phyloP scores from a whole-genome alignment of 2,329 filamentous ascomycete species.

The Trichoderma citrinoviride region DNA sequence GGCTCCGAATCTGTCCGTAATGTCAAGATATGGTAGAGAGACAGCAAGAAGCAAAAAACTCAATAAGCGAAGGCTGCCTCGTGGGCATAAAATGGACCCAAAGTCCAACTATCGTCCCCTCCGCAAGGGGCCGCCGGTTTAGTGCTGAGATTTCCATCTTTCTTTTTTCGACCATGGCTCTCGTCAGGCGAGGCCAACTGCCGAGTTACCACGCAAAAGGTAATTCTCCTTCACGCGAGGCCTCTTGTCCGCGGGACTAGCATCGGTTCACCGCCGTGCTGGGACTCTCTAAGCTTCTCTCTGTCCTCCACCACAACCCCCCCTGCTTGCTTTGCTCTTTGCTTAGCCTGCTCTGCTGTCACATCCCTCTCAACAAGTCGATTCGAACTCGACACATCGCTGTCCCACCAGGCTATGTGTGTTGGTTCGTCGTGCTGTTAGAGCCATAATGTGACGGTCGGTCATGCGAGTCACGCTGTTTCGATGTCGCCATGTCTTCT shows the following conservation, averaged over 20 bases:
- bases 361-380: slow-evolving; percentile 2
- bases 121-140: background rate
- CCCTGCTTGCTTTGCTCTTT: slow-evolving; percentile 10
- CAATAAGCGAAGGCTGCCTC: slow-evolving; percentile 14
- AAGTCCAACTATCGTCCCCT: no score
- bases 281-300: slow-evolving; percentile 10
- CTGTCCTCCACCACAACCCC: background rate
- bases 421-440: background rate
- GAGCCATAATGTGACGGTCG: slow-evolving; percentile 20
- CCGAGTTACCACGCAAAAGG: slow-evolving; percentile 9
- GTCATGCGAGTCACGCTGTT: slow-evolving; percentile 21
- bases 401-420: background rate
- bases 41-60: background rate
- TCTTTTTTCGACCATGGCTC: background rate
- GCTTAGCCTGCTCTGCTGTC: slow-evolving; percentile 7
- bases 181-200: slow-evolving; percentile 7
- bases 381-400: background rate
- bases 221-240: slow-evolving; percentile 18
- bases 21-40: no score
- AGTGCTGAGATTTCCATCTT: background rate
- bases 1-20: no score
- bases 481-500: slow-evolving; percentile 11
- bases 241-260: slow-evolving; percentile 19
- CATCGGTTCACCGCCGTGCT: slow-evolving; percentile 21
- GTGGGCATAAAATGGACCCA: background rate